Evolutionary conservation across 495 filamentous ascomycete species (phyloP), one percentile per base, ranked within the genome.

Genomic region (Achaetomiella virescens): DNA sequence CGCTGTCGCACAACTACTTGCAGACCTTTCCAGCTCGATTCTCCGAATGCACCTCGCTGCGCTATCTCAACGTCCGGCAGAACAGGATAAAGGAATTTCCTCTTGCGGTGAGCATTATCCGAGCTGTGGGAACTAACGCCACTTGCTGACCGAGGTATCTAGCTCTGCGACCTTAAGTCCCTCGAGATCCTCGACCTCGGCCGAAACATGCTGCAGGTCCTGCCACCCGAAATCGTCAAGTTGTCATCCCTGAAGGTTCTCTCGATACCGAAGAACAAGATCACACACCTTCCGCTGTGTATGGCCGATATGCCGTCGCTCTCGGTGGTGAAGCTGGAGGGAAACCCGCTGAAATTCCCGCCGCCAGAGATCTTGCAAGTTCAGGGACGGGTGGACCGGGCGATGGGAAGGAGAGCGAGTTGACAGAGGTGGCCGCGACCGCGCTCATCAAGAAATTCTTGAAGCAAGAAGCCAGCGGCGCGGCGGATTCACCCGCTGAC

Each of bases 141-240:
- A 52, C 41, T 50, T 50, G 55, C 60, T 61, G 48, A 60, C 50
- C 27, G 22, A 46, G 69, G 48, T 42, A 56, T 21, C 21, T 22
- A 77, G 71, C 67, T 96, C 36, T 89, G 91, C 63, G 83, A 89
- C 64, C 76, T 97, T 52, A 84, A 85, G 17, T 84, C 89, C 15
- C 83, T 97, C 29, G 91, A 97, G 68, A 95, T 97, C 51, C 79
- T 97, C 43, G 92, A 97, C 73, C 75, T 97, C 15, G 90, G 91
- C 63, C 78, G 84, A 48, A 97, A 97, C 64, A 87, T 85, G 63
- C 81, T 97, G 45, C 81, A 77, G 29, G 73, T 81, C 12, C 79
- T 97, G 9, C 91, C 92, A 1, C 83, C 84, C 41, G 86, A 89
- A 53, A 87, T 97, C 42, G 83, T 79, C 55, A 90, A 83, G 58